phyloP scores from a whole-genome alignment of 306 rosid species.

The Glycine tomentella region DNA sequence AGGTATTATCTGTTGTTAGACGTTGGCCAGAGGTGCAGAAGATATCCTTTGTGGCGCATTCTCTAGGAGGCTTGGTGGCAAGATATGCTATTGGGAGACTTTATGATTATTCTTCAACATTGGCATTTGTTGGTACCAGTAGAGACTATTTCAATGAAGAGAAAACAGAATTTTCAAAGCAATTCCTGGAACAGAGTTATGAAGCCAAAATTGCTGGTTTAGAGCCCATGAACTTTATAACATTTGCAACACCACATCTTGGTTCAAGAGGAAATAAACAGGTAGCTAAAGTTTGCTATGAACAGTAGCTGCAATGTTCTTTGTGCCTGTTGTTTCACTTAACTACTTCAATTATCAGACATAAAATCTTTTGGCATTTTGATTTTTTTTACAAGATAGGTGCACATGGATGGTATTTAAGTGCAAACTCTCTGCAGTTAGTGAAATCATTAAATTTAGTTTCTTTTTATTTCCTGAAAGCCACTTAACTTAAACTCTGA shows the following conservation, averaged over 20 bases:
- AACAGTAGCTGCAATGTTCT: background rate
- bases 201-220: constrained; percentile 82
- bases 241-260: constrained; percentile 96
- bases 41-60: constrained; percentile 96
- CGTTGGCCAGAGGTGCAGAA: constrained; percentile 72
- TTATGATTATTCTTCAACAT: constrained; percentile 53
- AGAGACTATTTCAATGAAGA: constrained; percentile 49
- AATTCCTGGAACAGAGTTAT: constrained; percentile 48
- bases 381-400: background rate
- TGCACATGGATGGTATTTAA: constrained; percentile 20
- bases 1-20: constrained; percentile 74
- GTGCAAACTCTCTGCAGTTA: background rate
- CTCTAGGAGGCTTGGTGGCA: constrained; percentile 95
- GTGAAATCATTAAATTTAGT: constrained; percentile 12
- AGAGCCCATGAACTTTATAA: constrained; percentile 90
- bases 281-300: constrained; percentile 53
- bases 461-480: constrained; percentile 17
- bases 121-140: constrained; percentile 47
- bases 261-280: constrained; percentile 91
- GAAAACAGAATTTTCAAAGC: constrained; percentile 52
- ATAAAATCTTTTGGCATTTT: constrained; percentile 34
- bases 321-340: constrained; percentile 1
- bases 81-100: constrained; percentile 94
- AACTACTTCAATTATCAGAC: constrained; percentile 13
- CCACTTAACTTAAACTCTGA: background rate